Conservation (phyloP, 164 flowering plant species). For the Magnolia officinalis region DNA sequence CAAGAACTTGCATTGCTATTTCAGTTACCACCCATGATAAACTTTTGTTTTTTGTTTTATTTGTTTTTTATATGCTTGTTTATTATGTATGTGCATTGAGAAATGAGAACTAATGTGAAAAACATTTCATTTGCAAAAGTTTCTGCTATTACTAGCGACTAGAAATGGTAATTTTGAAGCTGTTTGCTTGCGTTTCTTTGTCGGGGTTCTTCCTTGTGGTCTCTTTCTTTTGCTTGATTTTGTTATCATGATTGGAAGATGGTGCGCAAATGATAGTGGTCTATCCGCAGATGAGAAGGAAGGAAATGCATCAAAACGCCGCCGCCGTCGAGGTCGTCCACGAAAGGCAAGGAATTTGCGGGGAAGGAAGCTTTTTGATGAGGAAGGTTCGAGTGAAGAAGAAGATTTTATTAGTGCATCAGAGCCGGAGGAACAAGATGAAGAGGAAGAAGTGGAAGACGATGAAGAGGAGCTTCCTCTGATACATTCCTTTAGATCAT, state of each 20-base stretch:
- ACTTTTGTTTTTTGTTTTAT: no score
- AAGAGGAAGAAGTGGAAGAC: constrained; percentile 48
- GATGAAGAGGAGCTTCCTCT: constrained; percentile 71
- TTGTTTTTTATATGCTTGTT: no score
- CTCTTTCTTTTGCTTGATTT: background rate
- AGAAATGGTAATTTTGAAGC: background rate
- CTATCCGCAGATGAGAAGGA: constrained; percentile 69
- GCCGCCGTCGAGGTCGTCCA: constrained; percentile 86
- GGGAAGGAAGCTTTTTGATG: constrained; percentile 92
- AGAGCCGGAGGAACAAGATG: constrained; percentile 66
- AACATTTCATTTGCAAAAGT: background rate
- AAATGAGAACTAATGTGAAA: background rate
- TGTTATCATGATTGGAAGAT: background rate
- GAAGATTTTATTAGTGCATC: constrained; percentile 79
- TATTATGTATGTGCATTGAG: no score
- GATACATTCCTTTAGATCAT: constrained; percentile 55
- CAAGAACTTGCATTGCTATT: no score
- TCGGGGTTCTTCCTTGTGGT: background rate
- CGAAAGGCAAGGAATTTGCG: constrained; percentile 53
- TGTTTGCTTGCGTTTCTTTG: background rate
- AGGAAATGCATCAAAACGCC: constrained; percentile 37
- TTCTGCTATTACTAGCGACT: background rate
- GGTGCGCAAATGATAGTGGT: background rate
- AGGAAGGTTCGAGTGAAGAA: constrained; percentile 72
- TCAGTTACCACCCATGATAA: no score